Percentiles rank a stretch among this genome's conserved stretches.
Conservation (phyloP, 2,329 filamentous ascomycete species). For the Beauveria brongniartii region DNA sequence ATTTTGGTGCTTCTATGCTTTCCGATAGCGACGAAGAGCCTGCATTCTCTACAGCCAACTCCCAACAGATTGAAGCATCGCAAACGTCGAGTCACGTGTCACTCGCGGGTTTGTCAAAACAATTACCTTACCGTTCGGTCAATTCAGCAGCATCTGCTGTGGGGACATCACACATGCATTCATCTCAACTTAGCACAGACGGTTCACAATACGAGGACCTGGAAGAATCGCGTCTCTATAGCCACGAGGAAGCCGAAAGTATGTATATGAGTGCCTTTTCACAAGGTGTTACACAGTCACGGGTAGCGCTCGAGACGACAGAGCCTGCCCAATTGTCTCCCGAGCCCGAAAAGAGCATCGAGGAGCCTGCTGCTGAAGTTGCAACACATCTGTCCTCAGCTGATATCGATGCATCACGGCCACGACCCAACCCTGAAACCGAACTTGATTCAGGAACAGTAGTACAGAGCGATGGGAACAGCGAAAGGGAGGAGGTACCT, state of each 20-base stretch:
- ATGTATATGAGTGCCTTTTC: slow-evolving; percentile 78
- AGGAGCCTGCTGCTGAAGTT: neutral
- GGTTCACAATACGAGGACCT: slow-evolving; percentile 37
- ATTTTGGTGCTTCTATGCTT: slow-evolving; percentile 19
- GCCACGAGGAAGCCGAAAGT: slow-evolving; percentile 73
- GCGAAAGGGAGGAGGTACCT: neutral
- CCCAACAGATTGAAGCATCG: neutral
- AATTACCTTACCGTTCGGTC: slow-evolving; percentile 16
- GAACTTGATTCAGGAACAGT: neutral
- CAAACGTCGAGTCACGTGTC: neutral
- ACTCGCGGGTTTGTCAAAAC: slow-evolving; percentile 5
- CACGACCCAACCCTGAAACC: neutral
- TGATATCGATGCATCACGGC: neutral
- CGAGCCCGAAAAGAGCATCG: neutral
- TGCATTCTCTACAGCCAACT: slow-evolving; percentile 16
- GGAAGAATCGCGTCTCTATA: slow-evolving; percentile 61
- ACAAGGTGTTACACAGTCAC: slow-evolving; percentile 25
- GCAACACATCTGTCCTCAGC: too few relatives aligned
- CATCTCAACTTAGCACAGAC: neutral
- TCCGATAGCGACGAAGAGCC: slow-evolving; percentile 18
- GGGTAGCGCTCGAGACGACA: neutral
- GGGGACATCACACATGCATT: neutral
- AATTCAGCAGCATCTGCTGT: slow-evolving; percentile 4
- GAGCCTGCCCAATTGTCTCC: neutral
- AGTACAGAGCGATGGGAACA: neutral